Evolutionary conservation across 1,284 basidiomycete genomes (phyloP).

Genomic region (Trichosporon coremiiforme): DNA sequence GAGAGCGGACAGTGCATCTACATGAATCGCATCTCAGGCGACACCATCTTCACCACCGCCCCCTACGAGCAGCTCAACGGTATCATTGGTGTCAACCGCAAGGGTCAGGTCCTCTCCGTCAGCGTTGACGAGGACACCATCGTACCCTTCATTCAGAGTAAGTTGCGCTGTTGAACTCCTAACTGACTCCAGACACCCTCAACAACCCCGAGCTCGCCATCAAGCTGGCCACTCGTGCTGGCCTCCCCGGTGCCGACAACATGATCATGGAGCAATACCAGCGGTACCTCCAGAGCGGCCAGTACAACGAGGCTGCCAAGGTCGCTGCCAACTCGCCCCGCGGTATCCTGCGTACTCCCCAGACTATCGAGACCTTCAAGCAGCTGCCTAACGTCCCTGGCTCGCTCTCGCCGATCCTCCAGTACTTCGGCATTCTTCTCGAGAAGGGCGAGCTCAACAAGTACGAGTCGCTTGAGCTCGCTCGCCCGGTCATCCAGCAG

Average conservation of each 20-base stretch:
- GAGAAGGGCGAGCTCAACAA: slow-evolving; percentile 99
- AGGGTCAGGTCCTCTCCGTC: slow-evolving; percentile 96
- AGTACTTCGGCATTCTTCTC: slow-evolving; percentile 96
- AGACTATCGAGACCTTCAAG: slow-evolving; percentile 99
- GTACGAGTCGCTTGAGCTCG: slow-evolving; percentile 92
- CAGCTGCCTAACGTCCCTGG: slow-evolving; percentile 86
- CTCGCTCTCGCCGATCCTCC: slow-evolving; percentile 91
- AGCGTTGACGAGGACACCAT: slow-evolving; percentile 96
- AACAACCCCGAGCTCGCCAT: slow-evolving; percentile 99
- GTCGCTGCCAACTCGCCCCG: slow-evolving; percentile 96
- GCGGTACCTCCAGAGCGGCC: slow-evolving; percentile 85
- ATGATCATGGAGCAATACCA: slow-evolving; percentile 96
- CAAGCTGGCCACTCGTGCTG: slow-evolving; percentile 95
- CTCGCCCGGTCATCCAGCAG: slow-evolving; percentile 93
- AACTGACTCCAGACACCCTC: slow-evolving; percentile 65
- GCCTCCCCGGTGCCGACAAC: slow-evolving; percentile 96
- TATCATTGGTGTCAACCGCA: slow-evolving; percentile 99
- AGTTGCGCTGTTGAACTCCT: slow-evolving; percentile 31
- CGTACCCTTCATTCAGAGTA: slow-evolving; percentile 85
- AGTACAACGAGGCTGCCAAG: slow-evolving; percentile 96
- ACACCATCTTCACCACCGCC: slow-evolving; percentile 98
- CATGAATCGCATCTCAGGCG: slow-evolving; percentile 99
- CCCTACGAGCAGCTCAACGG: slow-evolving; percentile 92
- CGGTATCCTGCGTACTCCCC: slow-evolving; percentile 90
- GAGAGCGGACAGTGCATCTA: slow-evolving; percentile 99